Base-by-base conservation (phyloP, 805 yeast genomes). In the Sugiyamaella lignohabitans region DNA sequence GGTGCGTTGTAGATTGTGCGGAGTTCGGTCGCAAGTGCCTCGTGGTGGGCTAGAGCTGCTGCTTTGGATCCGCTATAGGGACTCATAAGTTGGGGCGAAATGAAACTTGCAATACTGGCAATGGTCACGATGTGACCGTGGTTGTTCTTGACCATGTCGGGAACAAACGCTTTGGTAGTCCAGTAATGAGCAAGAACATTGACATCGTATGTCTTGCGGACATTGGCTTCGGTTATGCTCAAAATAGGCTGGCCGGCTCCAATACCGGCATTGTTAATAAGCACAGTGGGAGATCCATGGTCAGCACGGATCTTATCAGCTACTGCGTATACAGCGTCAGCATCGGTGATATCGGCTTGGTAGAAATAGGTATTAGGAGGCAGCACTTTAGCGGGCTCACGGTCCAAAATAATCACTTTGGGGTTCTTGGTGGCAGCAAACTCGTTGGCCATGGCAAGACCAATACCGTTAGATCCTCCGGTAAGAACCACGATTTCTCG, bases 51-150 rank as follows among this genome's bases (percentile, higher is more conserved):
- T 48, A 84, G 78, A 37, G 82, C 66, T 0, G 88, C 91, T 0
- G 87, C 78, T 59, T 84, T 84, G 11, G 87, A 75, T 0, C 91
- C 88, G 0, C 93, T 88, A 59, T 85, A 85, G 0, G 81, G 66
- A 5, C 30, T 19, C 39, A 84, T 65, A 27, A 80, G 65, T 5
- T 89, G 85, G 0, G 93, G 94, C 0, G 88, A 74, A 73, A 83
- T 72, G 51, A 80, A 78, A 0, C 93, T 93, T 47, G 85, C 66
- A 0, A 82, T 82, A 0, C 91, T 83, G 0, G 87, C 85, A 36
- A 85, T 69, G 2, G 87, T 83, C 20, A 85, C 74, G 17, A 85
- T 72, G 61, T 80, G 83, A 0, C 93, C 93, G 47, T 85, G 65
- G 48, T 69, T 69, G 23, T 59, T 44, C 22, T 55, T 59, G 3